Percentiles rank a stretch among this genome's conserved stretches.
Conservation (phyloP, 1,139 yeast genomes). For the Magnusiomyces ingens region DNA sequence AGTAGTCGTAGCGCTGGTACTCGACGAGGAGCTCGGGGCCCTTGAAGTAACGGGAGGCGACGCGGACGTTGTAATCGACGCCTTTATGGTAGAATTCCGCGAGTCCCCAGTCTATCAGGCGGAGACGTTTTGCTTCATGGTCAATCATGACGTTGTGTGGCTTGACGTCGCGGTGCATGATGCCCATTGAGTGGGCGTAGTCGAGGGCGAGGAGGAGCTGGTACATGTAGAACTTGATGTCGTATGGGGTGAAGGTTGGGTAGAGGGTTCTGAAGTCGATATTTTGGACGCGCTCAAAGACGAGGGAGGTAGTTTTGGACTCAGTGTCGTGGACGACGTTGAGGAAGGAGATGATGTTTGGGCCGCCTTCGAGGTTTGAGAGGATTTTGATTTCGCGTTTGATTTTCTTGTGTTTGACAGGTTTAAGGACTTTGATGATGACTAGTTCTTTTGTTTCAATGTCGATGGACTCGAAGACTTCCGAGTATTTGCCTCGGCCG, state of each 20-base stretch:
- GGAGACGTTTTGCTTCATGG: conserved; percentile 55
- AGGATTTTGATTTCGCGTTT: conserved; percentile 85
- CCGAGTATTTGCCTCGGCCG: conserved; percentile 92
- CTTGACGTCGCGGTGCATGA: conserved; percentile 94
- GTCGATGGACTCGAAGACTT: conserved; percentile 74
- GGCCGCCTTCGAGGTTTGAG: conserved; percentile 73
- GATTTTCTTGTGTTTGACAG: conserved; percentile 87
- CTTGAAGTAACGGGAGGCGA: conserved; percentile 88
- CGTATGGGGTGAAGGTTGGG: conserved; percentile 71
- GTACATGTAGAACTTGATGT: conserved; percentile 77
- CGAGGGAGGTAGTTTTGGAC: conserved; percentile 85
- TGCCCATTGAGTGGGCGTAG: conserved; percentile 89
- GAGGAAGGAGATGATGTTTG: conserved; percentile 65
- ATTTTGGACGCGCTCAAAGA: conserved; percentile 80
- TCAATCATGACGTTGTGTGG: conserved; percentile 97
- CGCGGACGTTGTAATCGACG: conserved; percentile 87
- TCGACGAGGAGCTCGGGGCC: conserved; percentile 91
- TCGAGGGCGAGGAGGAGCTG: conserved; percentile 80
- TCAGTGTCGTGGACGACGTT: conserved; percentile 76
- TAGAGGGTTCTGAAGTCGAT: conserved; percentile 80
- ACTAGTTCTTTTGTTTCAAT: conserved; percentile 27
- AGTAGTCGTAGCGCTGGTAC: conserved; percentile 81
- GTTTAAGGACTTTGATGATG: conserved; percentile 86
- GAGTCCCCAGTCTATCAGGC: conserved; percentile 93
- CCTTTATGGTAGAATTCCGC: conserved; percentile 94